Conservation (phyloP, 2,329 filamentous ascomycete genomes). For the Claviceps fusiformis region DNA sequence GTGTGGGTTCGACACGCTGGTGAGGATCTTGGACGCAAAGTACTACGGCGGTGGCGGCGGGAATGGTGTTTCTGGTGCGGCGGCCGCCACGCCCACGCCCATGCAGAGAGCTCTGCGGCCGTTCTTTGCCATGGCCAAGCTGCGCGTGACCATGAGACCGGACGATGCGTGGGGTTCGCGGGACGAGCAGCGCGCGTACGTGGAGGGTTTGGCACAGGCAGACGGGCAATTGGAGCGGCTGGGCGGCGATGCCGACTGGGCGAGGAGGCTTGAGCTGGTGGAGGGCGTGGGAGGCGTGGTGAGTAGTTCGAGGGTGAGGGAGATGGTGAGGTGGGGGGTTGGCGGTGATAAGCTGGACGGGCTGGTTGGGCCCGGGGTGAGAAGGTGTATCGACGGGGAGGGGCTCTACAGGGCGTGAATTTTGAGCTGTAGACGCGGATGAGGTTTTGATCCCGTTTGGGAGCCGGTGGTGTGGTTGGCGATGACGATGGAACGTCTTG, state of each 20-base stretch:
- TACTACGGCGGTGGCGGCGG: constrained; percentile 39
- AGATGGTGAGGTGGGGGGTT: constrained; percentile 35
- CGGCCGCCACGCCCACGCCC: neutral
- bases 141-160: constrained; percentile 52
- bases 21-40: constrained; percentile 57
- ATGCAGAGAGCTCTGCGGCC: constrained; percentile 44
- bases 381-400: constrained; percentile 41
- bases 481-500: too few species aligned
- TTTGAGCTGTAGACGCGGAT: neutral
- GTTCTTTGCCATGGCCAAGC: constrained; percentile 47
- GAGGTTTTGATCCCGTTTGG: too few species aligned
- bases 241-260: constrained; percentile 47
- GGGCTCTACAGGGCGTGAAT: constrained; percentile 33
- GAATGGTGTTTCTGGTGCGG: neutral
- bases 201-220: constrained; percentile 33
- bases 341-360: constrained; percentile 33
- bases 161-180: constrained; percentile 43
- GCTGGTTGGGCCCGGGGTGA: constrained; percentile 44
- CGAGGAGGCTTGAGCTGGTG: constrained; percentile 44
- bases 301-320: constrained; percentile 51
- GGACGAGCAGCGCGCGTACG: constrained; percentile 33
- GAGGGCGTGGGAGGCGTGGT: constrained; percentile 28
- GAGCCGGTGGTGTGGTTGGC: too few species aligned
- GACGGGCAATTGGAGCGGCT: constrained; percentile 34
- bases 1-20: constrained; percentile 62